Evolutionary conservation across 2,329 filamentous ascomycete species (phyloP).

Genomic region (Trichoderma sp.): DNA sequence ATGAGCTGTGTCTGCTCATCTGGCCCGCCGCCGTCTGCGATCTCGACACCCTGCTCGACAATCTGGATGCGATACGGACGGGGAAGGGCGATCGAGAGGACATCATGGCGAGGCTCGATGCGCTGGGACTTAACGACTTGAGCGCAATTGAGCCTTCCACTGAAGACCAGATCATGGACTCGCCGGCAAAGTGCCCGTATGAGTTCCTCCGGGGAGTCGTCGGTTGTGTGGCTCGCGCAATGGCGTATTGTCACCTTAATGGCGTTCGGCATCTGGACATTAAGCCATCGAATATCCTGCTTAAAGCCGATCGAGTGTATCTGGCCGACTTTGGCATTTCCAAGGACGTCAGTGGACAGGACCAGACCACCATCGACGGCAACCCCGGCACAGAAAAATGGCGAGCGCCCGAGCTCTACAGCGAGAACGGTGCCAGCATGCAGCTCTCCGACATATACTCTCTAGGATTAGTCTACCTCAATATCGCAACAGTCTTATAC

Average conservation of each 20-base stretch:
- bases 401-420: conserved; percentile 51
- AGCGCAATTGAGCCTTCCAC: conserved; percentile 41
- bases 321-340: conserved; percentile 56
- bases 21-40: conserved; percentile 55
- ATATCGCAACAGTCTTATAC: conserved; percentile 50
- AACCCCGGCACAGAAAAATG: conserved; percentile 49
- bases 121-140: conserved; percentile 45
- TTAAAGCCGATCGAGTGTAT: conserved; percentile 51
- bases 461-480: conserved; percentile 51
- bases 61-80: conserved; percentile 47
- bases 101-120: conserved; percentile 44
- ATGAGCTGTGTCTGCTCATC: conserved; percentile 50
- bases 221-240: conserved; percentile 51
- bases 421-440: conserved; percentile 47
- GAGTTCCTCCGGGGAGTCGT: conserved; percentile 49
- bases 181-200: conserved; percentile 42
- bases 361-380: conserved; percentile 50
- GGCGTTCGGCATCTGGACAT: conserved; percentile 53
- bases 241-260: conserved; percentile 48
- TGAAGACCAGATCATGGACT: conserved; percentile 33
- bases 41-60: conserved; percentile 47
- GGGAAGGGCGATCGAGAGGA: conserved; percentile 47
- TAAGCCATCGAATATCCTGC: conserved; percentile 53
- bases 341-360: conserved; percentile 50
- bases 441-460: conserved; percentile 54